Evolutionary conservation across 345 rosid species (phyloP).

Genomic region (Firmiana major): DNA sequence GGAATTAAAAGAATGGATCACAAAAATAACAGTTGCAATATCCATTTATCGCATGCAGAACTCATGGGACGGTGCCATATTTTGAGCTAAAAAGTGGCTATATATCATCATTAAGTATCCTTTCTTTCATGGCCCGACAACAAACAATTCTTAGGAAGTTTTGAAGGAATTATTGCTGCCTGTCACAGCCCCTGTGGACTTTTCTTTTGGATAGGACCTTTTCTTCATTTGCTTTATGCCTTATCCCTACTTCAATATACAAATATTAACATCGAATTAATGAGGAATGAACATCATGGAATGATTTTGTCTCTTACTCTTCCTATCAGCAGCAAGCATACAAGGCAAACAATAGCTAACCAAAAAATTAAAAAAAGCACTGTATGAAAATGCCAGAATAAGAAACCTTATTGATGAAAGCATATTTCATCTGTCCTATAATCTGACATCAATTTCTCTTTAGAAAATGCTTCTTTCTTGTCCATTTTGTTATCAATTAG

Average conservation of each 20-base stretch:
- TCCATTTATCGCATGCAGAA: neutral
- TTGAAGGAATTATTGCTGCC: neutral
- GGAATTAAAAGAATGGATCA: neutral
- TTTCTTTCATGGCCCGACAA: neutral
- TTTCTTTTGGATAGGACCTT: neutral
- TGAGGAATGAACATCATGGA: neutral
- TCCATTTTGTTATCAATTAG: neutral
- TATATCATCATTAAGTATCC: neutral
- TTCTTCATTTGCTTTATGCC: neutral
- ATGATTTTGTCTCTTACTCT: neutral
- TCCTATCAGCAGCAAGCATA: neutral
- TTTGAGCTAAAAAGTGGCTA: neutral
- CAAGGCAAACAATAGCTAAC: neutral
- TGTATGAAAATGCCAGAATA: neutral
- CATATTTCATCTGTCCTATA: neutral
- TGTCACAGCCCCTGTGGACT: neutral
- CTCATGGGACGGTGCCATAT: neutral
- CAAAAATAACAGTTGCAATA: neutral
- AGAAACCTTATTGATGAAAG: neutral
- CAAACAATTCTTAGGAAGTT: neutral
- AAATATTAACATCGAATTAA: neutral
- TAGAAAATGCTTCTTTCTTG: neutral
- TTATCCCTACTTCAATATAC: neutral
- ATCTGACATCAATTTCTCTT: neutral
- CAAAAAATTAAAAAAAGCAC: neutral